Base-by-base conservation (phyloP, 139 green algal genomes). In the Tetradesmus lagerheimii region DNA sequence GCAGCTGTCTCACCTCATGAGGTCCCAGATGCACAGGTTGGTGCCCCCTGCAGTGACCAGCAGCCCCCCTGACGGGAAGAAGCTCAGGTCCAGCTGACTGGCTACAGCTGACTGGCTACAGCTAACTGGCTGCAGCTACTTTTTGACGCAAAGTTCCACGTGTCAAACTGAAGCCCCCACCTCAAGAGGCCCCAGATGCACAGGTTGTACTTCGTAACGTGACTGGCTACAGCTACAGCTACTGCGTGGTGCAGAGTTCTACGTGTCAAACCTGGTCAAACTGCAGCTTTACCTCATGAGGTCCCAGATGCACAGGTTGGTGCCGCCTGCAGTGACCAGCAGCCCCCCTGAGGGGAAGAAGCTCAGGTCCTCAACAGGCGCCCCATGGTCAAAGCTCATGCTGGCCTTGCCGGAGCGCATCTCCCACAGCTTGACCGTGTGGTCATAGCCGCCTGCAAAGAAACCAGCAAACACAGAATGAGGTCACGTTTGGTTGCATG, bases 341-440 rank as follows among this genome's bases (percentile, higher is more conserved):
- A 98, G 77, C 47, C 3, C 86, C 93, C 96, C 96, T 90, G 94
- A 92, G 0, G 95, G 94, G 77, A 99, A 96, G 86, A 96, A 98
- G 0, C 93, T 92, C 39, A 98, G 47, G 27, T 95, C 94, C 93
- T 99, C 97, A 1, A 99, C 93, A 0, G 96, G 96, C 1, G 94
- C 92, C 2, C 96, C 97, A 86, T 99, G 97, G 39, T 98, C 94
- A 37, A 98, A 50, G 4, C 29, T 93, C 88, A 96, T 88, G 25
- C 89, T 43, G n/a, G 35, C 34, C 35, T 87, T 23, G 57, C 80
- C 45, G 23, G 43, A 88, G 5, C 97, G 94, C 53, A 96, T 92
- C 87, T 99, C 97, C 97, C 97, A 99, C 62, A 99, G 92, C 85
- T 95, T 95, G 4, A 95, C 95, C 2, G 91, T 89, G 91, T 99